A percentile compares a stretch with the other conserved stretches of the same genome.
Evolutionary conservation across 2,329 filamentous ascomycete species (phyloP).

Genomic region (Pestalotiopsis sp.): DNA sequence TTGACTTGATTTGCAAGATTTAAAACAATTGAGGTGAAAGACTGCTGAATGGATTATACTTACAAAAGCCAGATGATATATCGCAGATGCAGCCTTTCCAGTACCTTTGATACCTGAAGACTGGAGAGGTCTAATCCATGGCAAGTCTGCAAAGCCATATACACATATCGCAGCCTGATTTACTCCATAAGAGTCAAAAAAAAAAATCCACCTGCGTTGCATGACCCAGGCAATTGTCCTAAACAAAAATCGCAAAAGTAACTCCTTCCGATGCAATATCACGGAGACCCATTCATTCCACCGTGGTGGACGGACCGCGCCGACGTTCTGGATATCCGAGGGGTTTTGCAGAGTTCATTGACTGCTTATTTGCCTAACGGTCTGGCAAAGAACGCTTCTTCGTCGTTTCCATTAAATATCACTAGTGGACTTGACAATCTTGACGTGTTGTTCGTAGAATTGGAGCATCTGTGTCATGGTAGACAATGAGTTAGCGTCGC

Average conservation of each 20-base stretch:
- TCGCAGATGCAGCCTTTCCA: not conserved
- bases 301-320: not conserved
- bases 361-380: not conserved
- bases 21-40: too few species aligned
- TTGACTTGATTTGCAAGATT: too few species aligned
- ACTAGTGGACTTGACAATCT: conserved; percentile 45
- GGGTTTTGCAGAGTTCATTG: not conserved
- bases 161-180: not conserved
- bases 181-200: not conserved
- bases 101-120: not conserved
- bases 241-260: not conserved
- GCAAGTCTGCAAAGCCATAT: not conserved
- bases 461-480: conserved; percentile 51
- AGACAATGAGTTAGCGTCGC: conserved; percentile 3
- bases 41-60: too few species aligned
- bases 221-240: not conserved
- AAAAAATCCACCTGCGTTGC: not conserved
- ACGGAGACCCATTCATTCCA: not conserved
- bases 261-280: not conserved
- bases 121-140: not conserved
- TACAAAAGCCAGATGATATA: too few species aligned
- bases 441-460: conserved; percentile 62
- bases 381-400: not conserved
- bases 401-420: not conserved
- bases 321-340: not conserved